These are phyloP conservation scores for Luvunga scandens DNA, from an alignment of 345 rosid genomes.

Conservation along the genomic window DNA sequence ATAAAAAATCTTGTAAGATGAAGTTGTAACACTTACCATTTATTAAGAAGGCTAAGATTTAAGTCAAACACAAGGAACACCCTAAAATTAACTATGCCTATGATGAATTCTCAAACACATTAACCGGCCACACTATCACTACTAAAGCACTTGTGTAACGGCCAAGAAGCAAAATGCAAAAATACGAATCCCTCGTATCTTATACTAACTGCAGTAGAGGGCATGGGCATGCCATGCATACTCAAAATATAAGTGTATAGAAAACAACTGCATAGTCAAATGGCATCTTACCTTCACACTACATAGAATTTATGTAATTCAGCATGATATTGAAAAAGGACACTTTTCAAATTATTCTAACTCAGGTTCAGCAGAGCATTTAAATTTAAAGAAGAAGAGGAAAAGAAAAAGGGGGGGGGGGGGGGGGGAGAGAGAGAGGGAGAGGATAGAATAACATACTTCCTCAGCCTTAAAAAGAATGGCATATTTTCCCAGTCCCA, in stretches of 20 bases:
- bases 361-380: background rate
- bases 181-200: background rate
- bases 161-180: background rate
- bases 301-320: background rate
- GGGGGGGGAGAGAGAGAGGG: too few relatives aligned
- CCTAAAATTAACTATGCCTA: background rate
- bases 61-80: background rate
- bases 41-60: background rate
- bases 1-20: background rate
- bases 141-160: background rate
- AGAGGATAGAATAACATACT: conserved; percentile 38
- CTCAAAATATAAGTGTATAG: background rate
- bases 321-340: background rate
- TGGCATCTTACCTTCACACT: background rate
- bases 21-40: background rate
- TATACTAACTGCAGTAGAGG: background rate
- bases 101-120: background rate
- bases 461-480: conserved; percentile 86
- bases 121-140: background rate
- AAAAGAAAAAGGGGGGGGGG: background rate
- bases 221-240: background rate
- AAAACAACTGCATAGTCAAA: background rate
- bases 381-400: background rate
- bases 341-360: background rate
- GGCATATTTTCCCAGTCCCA: conserved; percentile 78